Evolutionary conservation across 129 eudicot species (phyloP).

Genomic region (Artemisia argyi): DNA sequence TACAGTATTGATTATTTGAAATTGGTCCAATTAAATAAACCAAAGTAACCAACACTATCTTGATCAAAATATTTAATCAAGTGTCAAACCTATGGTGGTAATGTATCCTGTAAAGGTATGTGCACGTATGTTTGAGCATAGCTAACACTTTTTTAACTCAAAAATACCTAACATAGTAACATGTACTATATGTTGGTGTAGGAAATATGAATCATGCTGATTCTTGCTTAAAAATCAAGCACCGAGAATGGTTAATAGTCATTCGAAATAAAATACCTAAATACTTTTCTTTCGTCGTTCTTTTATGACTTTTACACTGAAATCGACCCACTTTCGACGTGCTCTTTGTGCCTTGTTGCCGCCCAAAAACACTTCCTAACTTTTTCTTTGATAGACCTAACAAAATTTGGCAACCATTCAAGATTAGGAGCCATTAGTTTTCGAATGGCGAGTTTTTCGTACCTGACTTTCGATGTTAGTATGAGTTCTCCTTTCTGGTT

Average conservation of each 20-base stretch:
- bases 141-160: too few relatives aligned
- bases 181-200: neutral
- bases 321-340: constrained; percentile 9
- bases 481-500: too few relatives aligned
- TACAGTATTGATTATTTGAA: neutral
- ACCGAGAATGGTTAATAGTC: neutral
- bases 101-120: too few relatives aligned
- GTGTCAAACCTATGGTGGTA: too few relatives aligned
- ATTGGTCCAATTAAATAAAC: neutral
- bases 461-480: neutral
- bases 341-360: constrained; percentile 26
- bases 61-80: neutral
- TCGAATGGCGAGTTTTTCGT: neutral
- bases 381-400: neutral
- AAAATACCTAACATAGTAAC: neutral
- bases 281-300: constrained; percentile 9
- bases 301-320: constrained; percentile 17
- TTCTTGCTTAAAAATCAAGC: constrained; percentile 4
- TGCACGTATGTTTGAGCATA: too few relatives aligned
- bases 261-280: neutral
- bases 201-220: neutral
- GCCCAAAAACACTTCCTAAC: neutral
- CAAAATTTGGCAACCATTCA: neutral
- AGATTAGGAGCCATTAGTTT: neutral
- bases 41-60: neutral